Evolutionary conservation across 1,139 yeast species (phyloP).

Genomic region (Yamadazyma sp.): DNA sequence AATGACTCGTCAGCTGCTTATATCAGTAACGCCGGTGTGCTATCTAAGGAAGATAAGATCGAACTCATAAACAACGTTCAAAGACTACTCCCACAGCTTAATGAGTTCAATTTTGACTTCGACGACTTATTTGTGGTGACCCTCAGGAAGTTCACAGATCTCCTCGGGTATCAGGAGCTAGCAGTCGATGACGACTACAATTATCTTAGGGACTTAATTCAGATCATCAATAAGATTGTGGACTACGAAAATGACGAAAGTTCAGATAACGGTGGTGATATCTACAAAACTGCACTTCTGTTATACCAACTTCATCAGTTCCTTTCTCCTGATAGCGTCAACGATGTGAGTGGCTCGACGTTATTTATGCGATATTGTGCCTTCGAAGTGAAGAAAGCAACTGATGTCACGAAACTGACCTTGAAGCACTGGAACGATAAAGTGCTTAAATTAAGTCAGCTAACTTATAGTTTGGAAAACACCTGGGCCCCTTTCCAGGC

Average conservation of each 20-base stretch:
- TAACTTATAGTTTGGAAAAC: constrained; percentile 9
- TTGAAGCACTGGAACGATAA: constrained; percentile 21
- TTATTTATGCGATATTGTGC: constrained; percentile 30
- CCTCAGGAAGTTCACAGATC: constrained; percentile 23
- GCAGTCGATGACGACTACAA: constrained; percentile 20
- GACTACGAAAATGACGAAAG: constrained; percentile 33
- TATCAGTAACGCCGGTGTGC: no score
- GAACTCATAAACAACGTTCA: constrained; percentile 11
- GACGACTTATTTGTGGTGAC: constrained; percentile 23
- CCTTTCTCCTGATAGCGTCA: constrained; percentile 11
- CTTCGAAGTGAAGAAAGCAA: constrained; percentile 12
- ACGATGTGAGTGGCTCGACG: constrained; percentile 14
- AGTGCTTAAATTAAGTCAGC: constrained; percentile 9
- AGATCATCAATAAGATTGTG: constrained; percentile 23
- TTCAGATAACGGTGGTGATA: constrained; percentile 17
- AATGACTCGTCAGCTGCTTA: no score
- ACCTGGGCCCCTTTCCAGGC: constrained; percentile 10
- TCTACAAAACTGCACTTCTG: constrained; percentile 22
- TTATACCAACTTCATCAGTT: constrained; percentile 24
- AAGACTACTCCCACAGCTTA: constrained; percentile 27
- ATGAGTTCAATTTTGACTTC: constrained; percentile 30
- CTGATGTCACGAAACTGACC: background rate
- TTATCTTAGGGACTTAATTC: constrained; percentile 24
- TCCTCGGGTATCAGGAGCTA: constrained; percentile 21
- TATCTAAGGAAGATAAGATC: background rate